Evolutionary conservation across 768 basidiomycete genomes (phyloP).

Genomic region (Candolleomyces aberdarensis): DNA sequence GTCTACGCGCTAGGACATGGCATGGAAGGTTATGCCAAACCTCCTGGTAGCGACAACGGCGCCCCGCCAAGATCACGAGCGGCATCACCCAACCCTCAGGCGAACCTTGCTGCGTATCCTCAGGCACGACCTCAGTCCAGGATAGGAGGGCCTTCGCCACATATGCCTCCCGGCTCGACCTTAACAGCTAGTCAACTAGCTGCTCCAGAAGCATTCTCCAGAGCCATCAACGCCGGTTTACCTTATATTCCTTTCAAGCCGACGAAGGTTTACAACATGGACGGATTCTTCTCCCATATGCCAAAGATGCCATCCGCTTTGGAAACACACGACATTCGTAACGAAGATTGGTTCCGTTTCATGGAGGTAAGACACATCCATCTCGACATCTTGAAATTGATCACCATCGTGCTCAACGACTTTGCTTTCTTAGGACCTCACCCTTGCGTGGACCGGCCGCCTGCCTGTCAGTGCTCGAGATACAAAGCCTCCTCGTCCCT

Average conservation of each 20-base stretch:
- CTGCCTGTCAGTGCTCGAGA: conserved; percentile 58
- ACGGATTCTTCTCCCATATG: conserved; percentile 56
- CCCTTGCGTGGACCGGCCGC: conserved; percentile 73
- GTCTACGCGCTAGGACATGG: conserved; percentile 59
- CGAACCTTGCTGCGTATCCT: conserved; percentile 30
- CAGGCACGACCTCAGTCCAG: conserved; percentile 12
- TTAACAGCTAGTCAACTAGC: conserved; percentile 44
- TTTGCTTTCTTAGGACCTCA: conserved; percentile 52
- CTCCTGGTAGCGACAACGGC: conserved; percentile 21
- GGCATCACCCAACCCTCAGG: conserved; percentile 42
- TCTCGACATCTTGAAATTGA: not conserved
- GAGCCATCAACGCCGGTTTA: conserved; percentile 64
- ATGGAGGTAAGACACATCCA: conserved; percentile 53
- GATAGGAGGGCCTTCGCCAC: conserved; percentile 29
- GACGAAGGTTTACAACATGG: conserved; percentile 76
- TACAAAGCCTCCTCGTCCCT: conserved; percentile 53
- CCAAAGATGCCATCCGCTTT: conserved; percentile 74
- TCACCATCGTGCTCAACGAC: not conserved
- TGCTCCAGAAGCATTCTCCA: conserved; percentile 71
- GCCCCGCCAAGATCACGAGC: conserved; percentile 35
- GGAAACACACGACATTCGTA: conserved; percentile 71
- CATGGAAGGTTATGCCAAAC: conserved; percentile 51
- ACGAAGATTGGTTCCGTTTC: conserved; percentile 77
- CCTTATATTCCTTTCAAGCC: conserved; percentile 67
- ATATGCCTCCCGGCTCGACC: conserved; percentile 22